Conservation (phyloP, 2,329 filamentous ascomycete species). For the Diplodia sapinea region DNA sequence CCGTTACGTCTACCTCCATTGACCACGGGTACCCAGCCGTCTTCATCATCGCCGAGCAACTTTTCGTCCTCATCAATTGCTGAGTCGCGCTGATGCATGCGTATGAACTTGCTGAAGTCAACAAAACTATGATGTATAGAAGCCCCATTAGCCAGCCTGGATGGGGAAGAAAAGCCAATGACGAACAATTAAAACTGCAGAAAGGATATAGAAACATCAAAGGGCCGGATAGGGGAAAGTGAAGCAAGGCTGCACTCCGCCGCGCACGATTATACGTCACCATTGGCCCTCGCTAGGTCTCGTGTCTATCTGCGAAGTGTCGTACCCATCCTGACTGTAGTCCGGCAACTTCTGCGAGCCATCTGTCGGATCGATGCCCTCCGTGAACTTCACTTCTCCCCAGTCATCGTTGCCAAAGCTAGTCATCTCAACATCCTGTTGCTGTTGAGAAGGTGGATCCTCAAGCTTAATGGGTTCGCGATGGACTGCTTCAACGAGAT, state of each 20-base stretch:
- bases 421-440: conserved; percentile 22
- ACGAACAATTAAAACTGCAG: not conserved
- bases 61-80: not conserved
- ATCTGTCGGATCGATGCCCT: conserved; percentile 8
- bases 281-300: conserved; percentile 16
- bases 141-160: not conserved
- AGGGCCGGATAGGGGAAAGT: not conserved
- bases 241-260: not conserved
- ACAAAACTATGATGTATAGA: not conserved
- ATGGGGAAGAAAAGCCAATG: not conserved
- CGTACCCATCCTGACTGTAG: conserved; percentile 12
- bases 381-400: not conserved
- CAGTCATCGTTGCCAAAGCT: conserved; percentile 20
- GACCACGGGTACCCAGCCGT: not conserved
- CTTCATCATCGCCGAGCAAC: not conserved
- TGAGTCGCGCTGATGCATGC: not conserved
- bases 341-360: not conserved
- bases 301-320: conserved; percentile 19
- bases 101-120: not conserved
- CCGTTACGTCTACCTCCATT: not conserved
- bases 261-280: not conserved
- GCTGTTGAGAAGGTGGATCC: not conserved
- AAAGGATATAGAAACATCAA: not conserved
- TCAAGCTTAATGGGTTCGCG: conserved; percentile 9
- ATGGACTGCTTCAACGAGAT: conserved; percentile 25